phyloP scores from a whole-genome alignment of 352 stramenopile genomes.

The Lagenidium giganteum region DNA sequence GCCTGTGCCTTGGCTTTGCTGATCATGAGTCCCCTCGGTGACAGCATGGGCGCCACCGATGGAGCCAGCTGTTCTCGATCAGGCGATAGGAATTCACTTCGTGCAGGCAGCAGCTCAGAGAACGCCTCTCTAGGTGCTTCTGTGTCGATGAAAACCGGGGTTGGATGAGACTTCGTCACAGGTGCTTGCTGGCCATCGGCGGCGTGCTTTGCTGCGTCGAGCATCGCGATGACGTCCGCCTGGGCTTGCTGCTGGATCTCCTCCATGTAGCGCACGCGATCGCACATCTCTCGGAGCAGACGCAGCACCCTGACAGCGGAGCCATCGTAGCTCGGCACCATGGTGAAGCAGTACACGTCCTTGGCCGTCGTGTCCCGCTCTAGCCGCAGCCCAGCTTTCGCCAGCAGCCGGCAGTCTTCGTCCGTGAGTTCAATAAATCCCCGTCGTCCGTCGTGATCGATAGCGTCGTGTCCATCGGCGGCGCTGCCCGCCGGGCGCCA shows the following conservation, averaged over 20 bases:
- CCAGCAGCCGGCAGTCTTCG: slow-evolving; percentile 24
- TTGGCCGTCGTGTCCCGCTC: slow-evolving; percentile 12
- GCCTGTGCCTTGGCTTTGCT: too few relatives aligned
- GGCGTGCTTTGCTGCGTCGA: not conserved
- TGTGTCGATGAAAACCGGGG: too few relatives aligned
- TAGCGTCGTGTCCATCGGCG: slow-evolving; percentile 7
- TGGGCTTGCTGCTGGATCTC: too few relatives aligned
- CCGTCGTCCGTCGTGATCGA: slow-evolving; percentile 1
- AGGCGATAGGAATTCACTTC: too few relatives aligned
- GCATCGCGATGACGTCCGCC: too few relatives aligned
- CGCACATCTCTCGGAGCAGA: slow-evolving; percentile 13
- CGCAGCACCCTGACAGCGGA: slow-evolving; percentile 24
- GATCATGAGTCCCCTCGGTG: too few relatives aligned
- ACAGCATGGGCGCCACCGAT: too few relatives aligned
- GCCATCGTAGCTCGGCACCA: slow-evolving; percentile 17
- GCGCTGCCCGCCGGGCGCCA: not conserved
- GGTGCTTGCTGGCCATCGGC: slow-evolving; percentile 6
- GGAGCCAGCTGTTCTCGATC: too few relatives aligned
- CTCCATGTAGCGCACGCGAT: slow-evolving; percentile 1
- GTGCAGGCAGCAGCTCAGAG: too few relatives aligned
- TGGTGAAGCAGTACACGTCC: slow-evolving; percentile 34
- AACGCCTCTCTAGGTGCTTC: too few relatives aligned
- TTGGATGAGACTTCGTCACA: too few relatives aligned
- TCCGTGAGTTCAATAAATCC: slow-evolving; percentile 28
- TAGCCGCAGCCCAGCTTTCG: slow-evolving; percentile 21